phyloP scores from a whole-genome alignment of 768 basidiomycete species.

The Rhodotorula toruloides region DNA sequence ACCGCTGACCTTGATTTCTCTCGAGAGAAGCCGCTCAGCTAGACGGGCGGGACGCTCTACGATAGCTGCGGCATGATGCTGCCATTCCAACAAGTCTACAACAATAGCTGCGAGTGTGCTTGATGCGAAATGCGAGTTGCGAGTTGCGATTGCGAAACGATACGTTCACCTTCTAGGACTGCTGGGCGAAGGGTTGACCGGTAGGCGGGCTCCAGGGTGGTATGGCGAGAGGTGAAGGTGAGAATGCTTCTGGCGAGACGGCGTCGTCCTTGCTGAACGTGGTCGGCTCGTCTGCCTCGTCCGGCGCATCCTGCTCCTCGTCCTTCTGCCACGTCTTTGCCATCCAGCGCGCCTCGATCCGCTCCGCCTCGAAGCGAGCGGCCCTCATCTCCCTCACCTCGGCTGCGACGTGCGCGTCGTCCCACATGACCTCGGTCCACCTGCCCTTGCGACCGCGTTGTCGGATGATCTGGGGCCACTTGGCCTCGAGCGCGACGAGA shows the following conservation, averaged over 20 bases:
- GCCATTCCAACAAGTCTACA: no score
- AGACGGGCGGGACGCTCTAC: no score
- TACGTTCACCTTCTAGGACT: not conserved
- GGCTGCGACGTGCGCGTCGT: not conserved
- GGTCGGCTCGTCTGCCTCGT: not conserved
- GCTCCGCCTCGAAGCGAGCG: not conserved
- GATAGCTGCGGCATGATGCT: no score
- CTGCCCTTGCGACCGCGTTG: not conserved
- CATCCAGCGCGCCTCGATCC: not conserved
- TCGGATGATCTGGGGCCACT: no score
- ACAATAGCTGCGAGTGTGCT: no score
- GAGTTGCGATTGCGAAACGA: not conserved
- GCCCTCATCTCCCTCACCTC: conserved; percentile 24
- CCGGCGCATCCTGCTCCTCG: no score
- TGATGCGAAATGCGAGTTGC: not conserved
- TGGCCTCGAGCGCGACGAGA: not conserved
- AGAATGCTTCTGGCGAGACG: not conserved
- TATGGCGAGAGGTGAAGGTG: not conserved
- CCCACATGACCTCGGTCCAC: not conserved
- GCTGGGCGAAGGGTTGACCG: no score
- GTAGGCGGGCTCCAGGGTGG: not conserved
- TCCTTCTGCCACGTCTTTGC: not conserved
- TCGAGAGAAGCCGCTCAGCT: no score
- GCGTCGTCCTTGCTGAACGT: not conserved
- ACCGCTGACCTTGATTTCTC: no score